phyloP scores from a whole-genome alignment of 768 basidiomycete genomes.

The Asterophora parasitica region DNA sequence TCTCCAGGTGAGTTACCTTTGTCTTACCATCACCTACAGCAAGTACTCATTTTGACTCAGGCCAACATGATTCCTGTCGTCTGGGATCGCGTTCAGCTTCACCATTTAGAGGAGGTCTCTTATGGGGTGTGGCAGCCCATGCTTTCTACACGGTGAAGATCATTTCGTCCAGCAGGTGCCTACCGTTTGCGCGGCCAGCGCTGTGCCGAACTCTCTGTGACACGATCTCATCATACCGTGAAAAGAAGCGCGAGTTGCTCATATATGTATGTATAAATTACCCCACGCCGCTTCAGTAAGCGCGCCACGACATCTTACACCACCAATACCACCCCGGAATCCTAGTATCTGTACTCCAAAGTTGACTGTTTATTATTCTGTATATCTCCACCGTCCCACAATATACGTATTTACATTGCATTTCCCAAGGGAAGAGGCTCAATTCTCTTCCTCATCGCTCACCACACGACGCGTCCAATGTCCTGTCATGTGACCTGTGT shows the following conservation, averaged over 20 bases:
- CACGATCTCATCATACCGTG: not conserved
- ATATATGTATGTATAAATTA: too few relatives aligned
- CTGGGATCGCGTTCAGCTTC: slow-evolving; percentile 65
- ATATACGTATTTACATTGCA: not conserved
- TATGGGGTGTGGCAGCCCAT: slow-evolving; percentile 74
- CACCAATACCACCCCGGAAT: not conserved
- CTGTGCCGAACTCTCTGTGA: not conserved
- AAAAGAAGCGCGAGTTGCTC: not conserved
- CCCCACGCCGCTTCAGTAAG: too few relatives aligned
- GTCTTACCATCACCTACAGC: not conserved
- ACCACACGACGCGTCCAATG: not conserved
- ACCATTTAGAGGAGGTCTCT: slow-evolving; percentile 65
- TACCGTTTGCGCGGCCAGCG: not conserved
- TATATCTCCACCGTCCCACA: not conserved
- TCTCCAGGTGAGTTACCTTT: slow-evolving; percentile 47
- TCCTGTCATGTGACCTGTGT: not conserved
- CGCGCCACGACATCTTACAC: not conserved
- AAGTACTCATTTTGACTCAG: slow-evolving; percentile 29
- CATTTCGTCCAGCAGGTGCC: not conserved
- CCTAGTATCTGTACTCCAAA: too few relatives aligned
- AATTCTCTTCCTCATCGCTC: too few relatives aligned
- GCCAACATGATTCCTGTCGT: slow-evolving; percentile 65
- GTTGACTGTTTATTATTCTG: not conserved
- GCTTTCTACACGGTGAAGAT: slow-evolving; percentile 29
- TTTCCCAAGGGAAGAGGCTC: not conserved